Percentiles rank a stretch among this genome's conserved stretches.
Evolutionary conservation across 768 basidiomycete genomes (phyloP).

Genomic region (Candolleomyces eurysporus): DNA sequence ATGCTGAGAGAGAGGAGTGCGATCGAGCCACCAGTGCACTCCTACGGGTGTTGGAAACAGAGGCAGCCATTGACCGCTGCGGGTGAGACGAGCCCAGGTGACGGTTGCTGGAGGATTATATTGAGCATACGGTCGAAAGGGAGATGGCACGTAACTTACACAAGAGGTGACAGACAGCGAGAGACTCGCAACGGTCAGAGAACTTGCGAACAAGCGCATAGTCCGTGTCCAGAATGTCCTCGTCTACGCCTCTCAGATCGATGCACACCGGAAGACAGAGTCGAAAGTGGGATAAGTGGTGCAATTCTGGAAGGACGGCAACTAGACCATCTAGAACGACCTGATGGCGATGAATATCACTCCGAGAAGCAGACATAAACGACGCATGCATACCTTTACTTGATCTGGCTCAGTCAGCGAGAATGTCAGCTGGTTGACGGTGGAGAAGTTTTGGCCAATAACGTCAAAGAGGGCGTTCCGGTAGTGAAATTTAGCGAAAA

Average conservation of each 20-base stretch:
- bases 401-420: neutral
- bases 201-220: neutral
- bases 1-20: neutral
- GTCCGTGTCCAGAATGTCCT: neutral
- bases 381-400: neutral
- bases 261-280: neutral
- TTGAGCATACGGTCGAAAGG: neutral
- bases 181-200: neutral
- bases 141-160: neutral
- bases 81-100: neutral
- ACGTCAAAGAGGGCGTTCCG: neutral
- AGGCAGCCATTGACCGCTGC: neutral
- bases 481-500: neutral
- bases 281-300: neutral
- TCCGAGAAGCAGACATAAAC: neutral
- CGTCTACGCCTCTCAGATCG: neutral
- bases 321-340: neutral
- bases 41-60: neutral
- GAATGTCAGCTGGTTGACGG: neutral
- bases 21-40: conserved; percentile 1
- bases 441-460: neutral
- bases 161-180: neutral
- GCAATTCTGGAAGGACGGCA: neutral
- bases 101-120: neutral
- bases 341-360: neutral